phyloP scores from a whole-genome alignment of 2,329 filamentous ascomycete species.

The Penicillium sp. region DNA sequence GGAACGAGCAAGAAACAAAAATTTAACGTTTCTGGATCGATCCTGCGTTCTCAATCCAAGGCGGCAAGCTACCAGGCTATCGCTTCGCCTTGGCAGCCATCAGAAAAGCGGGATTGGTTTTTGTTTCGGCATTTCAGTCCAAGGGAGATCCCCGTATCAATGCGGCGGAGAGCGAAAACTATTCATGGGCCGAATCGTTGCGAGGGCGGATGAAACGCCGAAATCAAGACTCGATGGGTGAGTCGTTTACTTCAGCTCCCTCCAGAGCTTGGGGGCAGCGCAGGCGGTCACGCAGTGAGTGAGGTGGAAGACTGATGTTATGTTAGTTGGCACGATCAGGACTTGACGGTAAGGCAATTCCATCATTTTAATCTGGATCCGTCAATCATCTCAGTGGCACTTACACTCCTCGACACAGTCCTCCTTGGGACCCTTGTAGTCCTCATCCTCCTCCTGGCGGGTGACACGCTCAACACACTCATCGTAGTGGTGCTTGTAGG shows the following conservation, averaged over 20 bases:
- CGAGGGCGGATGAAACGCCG: slow-evolving; percentile 15
- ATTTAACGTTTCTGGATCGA: slow-evolving; percentile 3
- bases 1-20: slow-evolving; percentile 12
- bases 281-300: slow-evolving; percentile 91
- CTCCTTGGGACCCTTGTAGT: slow-evolving; percentile 73
- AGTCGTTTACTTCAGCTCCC: slow-evolving; percentile 75
- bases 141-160: slow-evolving; percentile 8
- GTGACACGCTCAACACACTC: slow-evolving; percentile 96
- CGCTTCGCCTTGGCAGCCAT: slow-evolving; percentile 17
- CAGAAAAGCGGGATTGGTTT: slow-evolving; percentile 17
- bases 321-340: slow-evolving; percentile 13
- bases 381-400: slow-evolving; percentile 40
- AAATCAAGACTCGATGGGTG: slow-evolving; percentile 11
- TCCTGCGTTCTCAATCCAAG: slow-evolving; percentile 24
- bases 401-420: slow-evolving; percentile 99
- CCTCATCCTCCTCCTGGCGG: slow-evolving; percentile 63
- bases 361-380: neutral
- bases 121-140: slow-evolving; percentile 9
- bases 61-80: slow-evolving; percentile 23
- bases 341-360: neutral
- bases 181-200: slow-evolving; percentile 8
- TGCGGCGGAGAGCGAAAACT: neutral
- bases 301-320: slow-evolving; percentile 87
- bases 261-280: slow-evolving; percentile 94
- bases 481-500: slow-evolving; percentile 95